Evolutionary conservation across 2,329 filamentous ascomycete genomes (phyloP).

Genomic region (Cladosporium sp.): DNA sequence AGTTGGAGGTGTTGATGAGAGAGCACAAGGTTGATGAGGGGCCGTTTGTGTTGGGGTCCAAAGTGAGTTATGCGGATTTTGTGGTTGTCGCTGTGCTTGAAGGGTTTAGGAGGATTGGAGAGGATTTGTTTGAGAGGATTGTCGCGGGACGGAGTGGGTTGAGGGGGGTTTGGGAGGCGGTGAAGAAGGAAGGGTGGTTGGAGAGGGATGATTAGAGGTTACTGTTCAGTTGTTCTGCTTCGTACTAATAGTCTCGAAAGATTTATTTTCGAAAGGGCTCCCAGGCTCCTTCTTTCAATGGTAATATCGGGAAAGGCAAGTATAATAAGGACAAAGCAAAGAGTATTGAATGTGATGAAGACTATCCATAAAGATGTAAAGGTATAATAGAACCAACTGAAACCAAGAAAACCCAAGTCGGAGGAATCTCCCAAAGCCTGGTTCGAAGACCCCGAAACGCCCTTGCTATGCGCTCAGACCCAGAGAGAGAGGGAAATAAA

Average conservation of each 20-base stretch:
- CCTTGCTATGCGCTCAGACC: not conserved
- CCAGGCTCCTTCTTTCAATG: too few species aligned
- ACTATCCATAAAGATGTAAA: too few species aligned
- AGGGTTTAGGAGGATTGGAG: conserved; percentile 12
- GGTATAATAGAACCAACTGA: too few species aligned
- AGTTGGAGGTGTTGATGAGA: conserved; percentile 27
- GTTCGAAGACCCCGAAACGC: not conserved
- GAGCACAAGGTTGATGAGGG: conserved; percentile 31
- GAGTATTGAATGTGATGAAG: too few species aligned
- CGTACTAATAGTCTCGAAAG: too few species aligned
- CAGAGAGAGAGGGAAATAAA: not conserved
- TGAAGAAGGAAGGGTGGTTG: not conserved
- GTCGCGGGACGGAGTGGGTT: conserved; percentile 31
- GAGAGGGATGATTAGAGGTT: conserved; percentile 12
- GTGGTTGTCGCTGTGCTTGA: conserved; percentile 38
- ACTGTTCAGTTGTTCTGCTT: too few species aligned
- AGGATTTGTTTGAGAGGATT: conserved; percentile 22
- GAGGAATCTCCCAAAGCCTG: too few species aligned
- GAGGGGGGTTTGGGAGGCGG: conserved; percentile 21
- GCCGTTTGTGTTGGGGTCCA: conserved; percentile 37
- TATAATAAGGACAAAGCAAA: too few species aligned
- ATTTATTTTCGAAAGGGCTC: too few species aligned
- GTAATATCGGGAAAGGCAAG: too few species aligned
- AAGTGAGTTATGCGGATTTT: conserved; percentile 37
- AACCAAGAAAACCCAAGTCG: too few species aligned